A percentile compares a stretch with the other conserved stretches of the same genome.
phyloP scores from a whole-genome alignment of 768 basidiomycete genomes.

The Stropharia rugosoannulata region DNA sequence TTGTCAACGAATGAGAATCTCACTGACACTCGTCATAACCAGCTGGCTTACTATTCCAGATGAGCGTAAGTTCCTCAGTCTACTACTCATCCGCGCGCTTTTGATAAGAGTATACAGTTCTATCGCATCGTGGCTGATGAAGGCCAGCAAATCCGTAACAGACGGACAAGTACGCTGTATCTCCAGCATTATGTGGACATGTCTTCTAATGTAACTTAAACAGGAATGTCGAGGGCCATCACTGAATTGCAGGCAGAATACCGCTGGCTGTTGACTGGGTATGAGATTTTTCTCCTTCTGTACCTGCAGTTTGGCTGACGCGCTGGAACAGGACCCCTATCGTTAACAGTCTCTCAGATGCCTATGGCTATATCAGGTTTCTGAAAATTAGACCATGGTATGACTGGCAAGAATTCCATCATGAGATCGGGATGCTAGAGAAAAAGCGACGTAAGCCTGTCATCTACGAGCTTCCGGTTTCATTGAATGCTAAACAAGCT shows the following conservation, averaged over 20 bases:
- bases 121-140: conserved; percentile 57
- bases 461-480: neutral
- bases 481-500: neutral
- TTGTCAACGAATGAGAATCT: neutral
- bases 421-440: conserved; percentile 37
- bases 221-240: conserved; percentile 54
- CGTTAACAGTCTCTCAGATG: conserved; percentile 58
- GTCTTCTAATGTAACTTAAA: neutral
- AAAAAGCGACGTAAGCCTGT: conserved; percentile 45
- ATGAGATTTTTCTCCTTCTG: conserved; percentile 14
- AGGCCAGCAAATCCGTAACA: conserved; percentile 54
- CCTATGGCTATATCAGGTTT: conserved; percentile 47
- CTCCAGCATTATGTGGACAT: neutral
- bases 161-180: conserved; percentile 39
- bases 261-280: conserved; percentile 72
- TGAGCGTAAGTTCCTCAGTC: conserved; percentile 33
- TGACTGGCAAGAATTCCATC: conserved; percentile 41
- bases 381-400: conserved; percentile 46
- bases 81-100: neutral
- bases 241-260: conserved; percentile 49
- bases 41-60: conserved; percentile 51
- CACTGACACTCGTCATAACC: no score
- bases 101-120: conserved; percentile 30
- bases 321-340: conserved; percentile 51
- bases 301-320: neutral